Evolutionary conservation across 2,329 filamentous ascomycete species (phyloP), one percentile per base, ranked within the genome.

Genomic region (Uncinocarpus reesii): DNA sequence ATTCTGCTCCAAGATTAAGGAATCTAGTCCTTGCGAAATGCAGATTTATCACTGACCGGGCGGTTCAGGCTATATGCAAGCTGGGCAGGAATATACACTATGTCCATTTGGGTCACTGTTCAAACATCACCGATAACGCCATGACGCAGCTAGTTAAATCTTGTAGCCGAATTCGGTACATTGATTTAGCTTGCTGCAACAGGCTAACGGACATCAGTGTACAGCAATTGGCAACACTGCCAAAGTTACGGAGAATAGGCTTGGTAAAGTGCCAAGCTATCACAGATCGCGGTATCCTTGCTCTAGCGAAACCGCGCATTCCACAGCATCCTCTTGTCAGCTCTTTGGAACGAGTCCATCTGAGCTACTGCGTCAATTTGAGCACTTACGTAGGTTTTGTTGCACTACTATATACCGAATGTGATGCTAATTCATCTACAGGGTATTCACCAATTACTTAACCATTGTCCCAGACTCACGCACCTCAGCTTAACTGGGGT

Each of bases 41-140:
- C 66, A 80, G 84, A 55, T 83, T 89, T 60, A 86, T 98, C 59
- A 96, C 92, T 1, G 90, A 98, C 67, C 77, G 79, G 40, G 83
- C 90, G 7, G 88, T 98, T 7, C 74, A 84, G 57, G 83, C 89
- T 48, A 96, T 98, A 54, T 83, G 88, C 49, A 83, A 79, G 58
- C 76, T 98, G 3, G 88, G 89, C 53, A 96, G 95, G 72, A 98
- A 96, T 59, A 71, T 98, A 47, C 92, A 98, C 65, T 96, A 95
- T 64, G 83, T 98, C 45, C 92, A 98, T 61, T 75, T 98, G 1
- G 92, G 92, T 7, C 92, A 98, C 65, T 98, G 92, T 65, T 79
- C 80, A 23, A 81, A 89, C 40, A 89, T 98, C 60, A 95, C 90
- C 0, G 92, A 98, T 61, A 76, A 81, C 29, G 89, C 87, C 1